Evolutionary conservation across 2,329 filamentous ascomycete species (phyloP).

Genomic region (Hawksworthiomyces lignivorus): DNA sequence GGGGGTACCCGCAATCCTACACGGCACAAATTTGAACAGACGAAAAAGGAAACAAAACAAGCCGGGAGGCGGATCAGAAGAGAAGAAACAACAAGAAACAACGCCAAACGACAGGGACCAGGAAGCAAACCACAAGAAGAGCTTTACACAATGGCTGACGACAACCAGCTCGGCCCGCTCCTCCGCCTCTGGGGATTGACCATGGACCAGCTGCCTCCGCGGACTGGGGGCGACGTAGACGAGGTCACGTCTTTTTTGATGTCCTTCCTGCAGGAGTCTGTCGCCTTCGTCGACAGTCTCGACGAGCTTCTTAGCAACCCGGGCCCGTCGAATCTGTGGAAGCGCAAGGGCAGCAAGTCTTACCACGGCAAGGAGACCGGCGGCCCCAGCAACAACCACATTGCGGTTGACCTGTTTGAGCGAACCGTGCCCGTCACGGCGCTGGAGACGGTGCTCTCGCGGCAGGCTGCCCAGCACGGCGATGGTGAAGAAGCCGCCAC

Average conservation of each 20-base stretch:
- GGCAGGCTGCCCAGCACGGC: background rate
- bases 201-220: slow-evolving; percentile 37
- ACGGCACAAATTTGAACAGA: too few species aligned
- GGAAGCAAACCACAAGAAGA: background rate
- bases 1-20: too few species aligned
- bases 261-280: slow-evolving; percentile 48
- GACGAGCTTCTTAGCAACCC: slow-evolving; percentile 10
- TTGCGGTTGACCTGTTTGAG: slow-evolving; percentile 46
- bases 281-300: slow-evolving; percentile 47
- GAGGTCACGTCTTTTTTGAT: slow-evolving; percentile 44
- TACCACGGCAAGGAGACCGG: slow-evolving; percentile 22
- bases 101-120: too few species aligned
- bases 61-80: too few species aligned
- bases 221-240: slow-evolving; percentile 28
- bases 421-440: slow-evolving; percentile 33
- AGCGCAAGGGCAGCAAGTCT: slow-evolving; percentile 33
- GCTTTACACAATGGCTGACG: background rate
- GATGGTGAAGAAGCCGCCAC: too few species aligned
- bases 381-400: slow-evolving; percentile 30
- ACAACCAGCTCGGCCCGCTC: slow-evolving; percentile 33
- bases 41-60: too few species aligned
- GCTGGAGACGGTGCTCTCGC: slow-evolving; percentile 13
- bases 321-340: slow-evolving; percentile 23
- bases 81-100: too few species aligned
- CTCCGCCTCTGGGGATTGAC: slow-evolving; percentile 48